Evolutionary conservation across 805 yeast genomes (phyloP), one percentile per base, ranked within the genome.

Genomic region (Candida xiaguanensis): DNA sequence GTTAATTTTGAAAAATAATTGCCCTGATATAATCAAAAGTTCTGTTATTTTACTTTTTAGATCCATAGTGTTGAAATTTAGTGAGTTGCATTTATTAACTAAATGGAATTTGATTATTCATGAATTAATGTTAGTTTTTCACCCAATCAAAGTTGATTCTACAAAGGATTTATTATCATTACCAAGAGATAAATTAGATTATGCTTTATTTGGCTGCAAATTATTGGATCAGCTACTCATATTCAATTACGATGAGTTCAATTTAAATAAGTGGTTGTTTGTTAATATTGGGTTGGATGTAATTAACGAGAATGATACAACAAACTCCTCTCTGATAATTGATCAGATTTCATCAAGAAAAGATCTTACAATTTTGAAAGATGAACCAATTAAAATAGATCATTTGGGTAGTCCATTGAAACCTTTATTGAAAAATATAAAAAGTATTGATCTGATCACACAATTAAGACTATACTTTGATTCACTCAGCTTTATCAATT

Each of bases 231-330:
- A 85, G 22, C 57, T 89, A 16, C 56, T 91, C 15, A 67, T 83
- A 2, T 49, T 89, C 41, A 77, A 80, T 26, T 72, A 73, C 30
- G 97, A 90, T 54, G 95, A 88, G 42, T 72, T 91, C 67, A 82
- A 80, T 59, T 53, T 77, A 58, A 55, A 77, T 45, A 93, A 88
- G 51, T 91, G 98, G 98, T 65, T 93, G 2, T 93, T 88, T 53
- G 75, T 91, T 8, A 72, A 80, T 19, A 87, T 84, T 49, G 79
- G 77, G 13, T 70, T 79, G 13, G 82, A 79, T 43, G 78, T 82
- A 14, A 69, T 75, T 22, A 72, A 68, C 49, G 68, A 71, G 9
- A 16, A 7, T 2, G 15, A 12, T n/a, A 9, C 24, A 2, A n/a
- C 26, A 49, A 31, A 30, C 11, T 13, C 58, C 55, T 11, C 42